Percentiles rank a stretch among this genome's conserved stretches.
Evolutionary conservation across 257 asterid genomes (phyloP).

Genomic region (Gentiana macrophylla): DNA sequence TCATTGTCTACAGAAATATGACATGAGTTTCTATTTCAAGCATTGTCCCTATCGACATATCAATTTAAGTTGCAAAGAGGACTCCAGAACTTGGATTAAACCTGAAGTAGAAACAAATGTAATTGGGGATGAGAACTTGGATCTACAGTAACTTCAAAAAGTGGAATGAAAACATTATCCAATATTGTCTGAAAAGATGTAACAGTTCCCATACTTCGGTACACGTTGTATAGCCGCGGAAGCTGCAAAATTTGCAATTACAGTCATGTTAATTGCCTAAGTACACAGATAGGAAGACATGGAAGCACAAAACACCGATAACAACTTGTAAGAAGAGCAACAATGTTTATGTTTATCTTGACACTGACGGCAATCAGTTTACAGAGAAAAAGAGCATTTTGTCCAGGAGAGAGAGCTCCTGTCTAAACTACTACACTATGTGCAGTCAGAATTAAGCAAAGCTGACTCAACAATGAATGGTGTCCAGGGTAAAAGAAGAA

Average conservation of each 20-base stretch:
- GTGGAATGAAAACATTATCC: constrained; percentile 85
- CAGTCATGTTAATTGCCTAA: not conserved
- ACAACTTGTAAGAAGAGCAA: not conserved
- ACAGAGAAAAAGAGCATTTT: not conserved
- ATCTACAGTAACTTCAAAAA: constrained; percentile 83
- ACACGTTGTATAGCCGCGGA: constrained; percentile 81
- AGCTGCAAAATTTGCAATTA: constrained; percentile 44
- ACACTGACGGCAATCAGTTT: too few relatives aligned
- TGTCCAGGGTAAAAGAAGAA: too few relatives aligned
- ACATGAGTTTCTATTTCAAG: not conserved
- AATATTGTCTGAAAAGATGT: constrained; percentile 87
- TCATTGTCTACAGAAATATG: not conserved
- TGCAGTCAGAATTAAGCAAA: too few relatives aligned
- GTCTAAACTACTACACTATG: not conserved
- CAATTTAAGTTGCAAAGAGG: too few relatives aligned
- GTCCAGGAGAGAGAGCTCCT: not conserved
- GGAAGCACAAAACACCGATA: not conserved
- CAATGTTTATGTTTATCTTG: not conserved
- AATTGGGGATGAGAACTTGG: constrained; percentile 91
- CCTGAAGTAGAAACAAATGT: constrained; percentile 84
- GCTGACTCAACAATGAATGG: too few relatives aligned
- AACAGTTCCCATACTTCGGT: constrained; percentile 88
- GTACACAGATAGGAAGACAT: not conserved
- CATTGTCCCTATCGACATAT: not conserved
- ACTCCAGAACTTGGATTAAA: constrained; percentile 9